These are phyloP conservation scores for Pulveroboletus sp. DNA, from an alignment of 768 basidiomycete genomes.

Conservation along the genomic window DNA sequence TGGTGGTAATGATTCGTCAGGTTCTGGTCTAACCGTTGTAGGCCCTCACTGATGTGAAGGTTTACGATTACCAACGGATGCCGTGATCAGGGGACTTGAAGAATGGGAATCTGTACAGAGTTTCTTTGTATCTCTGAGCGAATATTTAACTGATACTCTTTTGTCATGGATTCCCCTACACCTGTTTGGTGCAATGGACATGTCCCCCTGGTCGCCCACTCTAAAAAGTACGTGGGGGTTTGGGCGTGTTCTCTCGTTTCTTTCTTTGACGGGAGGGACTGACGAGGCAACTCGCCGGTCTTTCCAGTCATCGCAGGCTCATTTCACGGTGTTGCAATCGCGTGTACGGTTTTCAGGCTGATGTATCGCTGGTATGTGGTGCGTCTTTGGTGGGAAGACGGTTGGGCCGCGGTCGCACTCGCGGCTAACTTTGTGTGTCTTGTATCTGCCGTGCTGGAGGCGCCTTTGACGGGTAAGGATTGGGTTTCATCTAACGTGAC, in stretches of 20 bases:
- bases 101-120: not conserved
- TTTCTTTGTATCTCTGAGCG: not conserved
- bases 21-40: too few relatives aligned
- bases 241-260: not conserved
- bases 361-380: slow-evolving; percentile 16
- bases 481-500: not conserved
- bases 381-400: slow-evolving; percentile 30
- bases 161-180: not conserved
- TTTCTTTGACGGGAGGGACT: not conserved
- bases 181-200: not conserved
- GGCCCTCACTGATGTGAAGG: too few relatives aligned
- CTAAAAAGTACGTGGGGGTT: slow-evolving; percentile 11
- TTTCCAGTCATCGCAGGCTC: slow-evolving; percentile 12
- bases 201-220: slow-evolving; percentile 7
- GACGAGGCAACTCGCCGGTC: not conserved
- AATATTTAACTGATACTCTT: slow-evolving; percentile 1
- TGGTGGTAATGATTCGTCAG: too few relatives aligned
- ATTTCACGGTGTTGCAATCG: slow-evolving; percentile 20
- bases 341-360: slow-evolving; percentile 22
- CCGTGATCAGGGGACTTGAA: slow-evolving; percentile 1
- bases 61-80: not conserved
- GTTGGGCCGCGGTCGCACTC: slow-evolving; percentile 21
- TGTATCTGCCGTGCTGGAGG: slow-evolving; percentile 3
- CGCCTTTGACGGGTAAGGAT: slow-evolving; percentile 1
- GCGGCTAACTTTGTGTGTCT: slow-evolving; percentile 13